Evolutionary conservation across 805 yeast genomes (phyloP), one percentile per base, ranked within the genome.

Genomic region (Candida morakotiae): DNA sequence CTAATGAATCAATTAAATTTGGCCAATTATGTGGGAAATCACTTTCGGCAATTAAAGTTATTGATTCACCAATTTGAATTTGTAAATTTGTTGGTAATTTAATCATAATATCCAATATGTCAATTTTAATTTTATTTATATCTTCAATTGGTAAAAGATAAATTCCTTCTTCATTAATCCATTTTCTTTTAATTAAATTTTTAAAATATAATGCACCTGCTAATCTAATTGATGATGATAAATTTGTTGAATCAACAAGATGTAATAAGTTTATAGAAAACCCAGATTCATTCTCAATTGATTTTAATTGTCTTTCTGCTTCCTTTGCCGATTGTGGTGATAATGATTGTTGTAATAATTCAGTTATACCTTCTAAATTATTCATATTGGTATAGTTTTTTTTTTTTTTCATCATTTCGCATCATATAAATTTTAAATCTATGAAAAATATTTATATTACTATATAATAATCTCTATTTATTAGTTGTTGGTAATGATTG

Each of bases 11-110:
- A 23, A 87, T 67, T 43, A 93, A 70, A 35, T 74, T 71, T 1
- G 80, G 78, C 99, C 99, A 93, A 35, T 79, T 68, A 27, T 83
- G 83, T 1, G 98, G 98, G 64, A 93, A 93, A 58, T 93, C 99
- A 41, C 88, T 81, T 56, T 89, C 96, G 3, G 99, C 98, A 51
- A 93, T 91, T 37, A 86, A 69, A 11, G 95, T 80, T 39, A 94
- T 81, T 1, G 96, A 81, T 61, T 94, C 99, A 37, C 97, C 98
- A 35, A 93, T 76, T 64, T 94, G 99, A n/a, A 81, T 70, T 55
- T 91, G 96, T 39, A 93, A 66, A 47, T 81, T 75, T 34, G 75
- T 75, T 5, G 96, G 96, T 35, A 88, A 66, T 25, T 76, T 59
- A 43, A 89, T 81, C 98, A 93, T 88, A 43, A 89, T 67, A n/a